Percentiles rank a stretch among this genome's conserved stretches.
phyloP scores from a whole-genome alignment of 2,329 filamentous ascomycete species.

The Exophiala lecanii-corni region DNA sequence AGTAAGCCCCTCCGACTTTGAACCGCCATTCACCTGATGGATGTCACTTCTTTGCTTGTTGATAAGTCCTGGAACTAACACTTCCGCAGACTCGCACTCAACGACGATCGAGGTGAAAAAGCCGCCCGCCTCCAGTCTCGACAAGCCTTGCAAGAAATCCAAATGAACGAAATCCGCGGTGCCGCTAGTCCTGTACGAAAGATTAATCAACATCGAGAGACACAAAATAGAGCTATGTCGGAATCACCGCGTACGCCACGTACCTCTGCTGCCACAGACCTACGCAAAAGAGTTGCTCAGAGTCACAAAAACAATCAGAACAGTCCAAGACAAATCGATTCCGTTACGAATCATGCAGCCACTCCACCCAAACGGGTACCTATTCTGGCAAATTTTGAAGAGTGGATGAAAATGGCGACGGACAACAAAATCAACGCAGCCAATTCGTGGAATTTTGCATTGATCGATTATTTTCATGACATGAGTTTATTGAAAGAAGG shows the following conservation, averaged over 20 bases:
- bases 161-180: conserved; percentile 86
- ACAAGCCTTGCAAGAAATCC: conserved; percentile 80
- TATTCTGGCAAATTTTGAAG: conserved; percentile 95
- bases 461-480: conserved; percentile 99
- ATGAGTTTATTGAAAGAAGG: conserved; percentile 97
- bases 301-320: conserved; percentile 7
- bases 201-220: conserved; percentile 47
- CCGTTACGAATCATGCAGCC: conserved; percentile 14
- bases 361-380: conserved; percentile 45
- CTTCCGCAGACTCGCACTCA: conserved; percentile 87
- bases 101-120: conserved; percentile 92
- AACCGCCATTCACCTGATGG: too few species aligned
- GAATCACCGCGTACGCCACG: conserved; percentile 50
- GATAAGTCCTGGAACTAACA: too few species aligned
- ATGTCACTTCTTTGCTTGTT: too few species aligned
- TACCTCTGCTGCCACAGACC: conserved; percentile 35
- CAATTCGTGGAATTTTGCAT: conserved; percentile 99
- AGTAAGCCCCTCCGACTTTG: too few species aligned
- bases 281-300: conserved; percentile 13
- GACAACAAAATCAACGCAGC: conserved; percentile 98
- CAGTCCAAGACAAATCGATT: conserved; percentile 17
- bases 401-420: conserved; percentile 99
- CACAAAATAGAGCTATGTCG: conserved; percentile 51
- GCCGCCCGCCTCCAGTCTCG: conserved; percentile 80
- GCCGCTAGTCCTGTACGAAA: conserved; percentile 70